Conservation (phyloP, 73 alveolate genomes). For the Tetrahymena malaccensis region DNA sequence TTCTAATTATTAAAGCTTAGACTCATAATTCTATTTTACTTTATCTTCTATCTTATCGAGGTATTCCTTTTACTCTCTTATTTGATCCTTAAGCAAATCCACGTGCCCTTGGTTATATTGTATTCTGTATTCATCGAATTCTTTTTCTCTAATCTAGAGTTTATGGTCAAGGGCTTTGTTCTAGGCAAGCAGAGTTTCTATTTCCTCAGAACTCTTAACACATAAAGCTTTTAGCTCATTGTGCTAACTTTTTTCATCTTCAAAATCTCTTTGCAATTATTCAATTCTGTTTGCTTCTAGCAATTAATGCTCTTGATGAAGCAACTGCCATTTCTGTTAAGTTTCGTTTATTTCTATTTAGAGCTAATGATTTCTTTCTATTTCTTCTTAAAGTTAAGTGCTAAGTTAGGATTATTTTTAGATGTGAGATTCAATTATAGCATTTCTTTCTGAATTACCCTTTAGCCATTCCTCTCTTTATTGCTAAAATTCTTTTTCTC, state of each 20-base stretch:
- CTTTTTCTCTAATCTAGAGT: background rate
- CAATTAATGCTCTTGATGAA: background rate
- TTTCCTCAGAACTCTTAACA: background rate
- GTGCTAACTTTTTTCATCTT: background rate
- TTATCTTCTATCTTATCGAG: background rate
- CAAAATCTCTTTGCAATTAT: background rate
- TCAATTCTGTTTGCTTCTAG: background rate
- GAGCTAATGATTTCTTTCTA: background rate
- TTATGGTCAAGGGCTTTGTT: background rate
- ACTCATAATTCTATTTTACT: background rate
- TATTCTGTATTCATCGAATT: background rate
- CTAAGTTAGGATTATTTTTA: background rate
- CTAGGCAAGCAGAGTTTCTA: background rate
- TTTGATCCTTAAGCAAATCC: background rate
- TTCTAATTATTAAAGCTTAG: background rate
- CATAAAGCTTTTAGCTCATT: background rate
- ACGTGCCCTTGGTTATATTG: background rate
- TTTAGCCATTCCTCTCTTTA: background rate
- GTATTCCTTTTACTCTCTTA: background rate
- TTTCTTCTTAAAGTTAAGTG: background rate
- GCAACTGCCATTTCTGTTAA: background rate
- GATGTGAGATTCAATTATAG: background rate
- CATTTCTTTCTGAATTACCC: background rate
- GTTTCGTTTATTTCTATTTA: background rate
- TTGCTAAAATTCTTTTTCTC: background rate